These are phyloP conservation scores for Leccinum subgranulosum DNA, from an alignment of 768 basidiomycete genomes.

Conservation along the genomic window DNA sequence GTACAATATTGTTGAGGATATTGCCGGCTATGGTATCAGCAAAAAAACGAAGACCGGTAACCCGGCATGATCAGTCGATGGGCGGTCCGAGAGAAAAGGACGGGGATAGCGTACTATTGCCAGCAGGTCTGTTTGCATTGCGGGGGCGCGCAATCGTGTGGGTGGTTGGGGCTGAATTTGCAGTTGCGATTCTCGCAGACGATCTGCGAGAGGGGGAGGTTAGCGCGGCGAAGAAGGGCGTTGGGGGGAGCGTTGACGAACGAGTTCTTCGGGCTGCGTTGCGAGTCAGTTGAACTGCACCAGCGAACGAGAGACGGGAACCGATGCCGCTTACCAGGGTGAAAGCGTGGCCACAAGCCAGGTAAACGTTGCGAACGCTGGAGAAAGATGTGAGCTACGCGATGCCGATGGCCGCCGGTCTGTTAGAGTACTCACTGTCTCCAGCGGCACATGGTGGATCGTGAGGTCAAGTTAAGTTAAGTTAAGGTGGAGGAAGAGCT, in stretches of 20 bases:
- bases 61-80: not conserved
- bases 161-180: constrained; percentile 55
- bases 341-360: constrained; percentile 46
- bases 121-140: constrained; percentile 43
- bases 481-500: not conserved
- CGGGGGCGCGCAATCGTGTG: constrained; percentile 38
- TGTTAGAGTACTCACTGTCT: constrained; percentile 44
- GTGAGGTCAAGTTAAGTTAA: not conserved
- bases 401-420: not conserved
- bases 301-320: not conserved
- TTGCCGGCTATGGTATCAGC: constrained; percentile 31
- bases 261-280: constrained; percentile 38
- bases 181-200: constrained; percentile 44
- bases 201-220: constrained; percentile 36
- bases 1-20: constrained; percentile 48
- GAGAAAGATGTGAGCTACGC: constrained; percentile 2
- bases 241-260: constrained; percentile 8
- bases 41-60: constrained; percentile 1
- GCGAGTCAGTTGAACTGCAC: constrained; percentile 6
- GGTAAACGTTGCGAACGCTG: constrained; percentile 48
- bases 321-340: constrained; percentile 35
- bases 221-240: constrained; percentile 2
- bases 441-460: constrained; percentile 46
- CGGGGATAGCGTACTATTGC: constrained; percentile 42
- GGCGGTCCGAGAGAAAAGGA: not conserved